phyloP scores from a whole-genome alignment of 2,329 filamentous ascomycete species.

The Byssoonygena ceratinophila region DNA sequence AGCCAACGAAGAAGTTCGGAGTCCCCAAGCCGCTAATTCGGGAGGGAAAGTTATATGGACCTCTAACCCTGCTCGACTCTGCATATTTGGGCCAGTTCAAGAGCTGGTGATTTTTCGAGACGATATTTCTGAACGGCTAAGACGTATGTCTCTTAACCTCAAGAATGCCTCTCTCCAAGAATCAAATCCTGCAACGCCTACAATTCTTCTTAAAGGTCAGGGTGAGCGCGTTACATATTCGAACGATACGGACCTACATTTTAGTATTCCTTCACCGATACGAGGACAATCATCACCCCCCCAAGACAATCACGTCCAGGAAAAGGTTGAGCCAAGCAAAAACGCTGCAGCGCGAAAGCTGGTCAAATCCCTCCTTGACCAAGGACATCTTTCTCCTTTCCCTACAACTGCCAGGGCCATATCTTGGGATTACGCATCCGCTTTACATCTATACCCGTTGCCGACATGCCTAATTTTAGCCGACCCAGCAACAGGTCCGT shows the following conservation, averaged over 20 bases:
- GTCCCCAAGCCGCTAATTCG: constrained; percentile 27
- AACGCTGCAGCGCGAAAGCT: constrained; percentile 56
- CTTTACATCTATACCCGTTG: constrained; percentile 74
- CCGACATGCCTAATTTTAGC: constrained; percentile 74
- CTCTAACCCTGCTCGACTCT: constrained; percentile 71
- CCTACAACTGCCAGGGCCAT: constrained; percentile 67
- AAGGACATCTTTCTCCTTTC: constrained; percentile 82
- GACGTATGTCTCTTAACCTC: constrained; percentile 55
- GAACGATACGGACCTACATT: neutral
- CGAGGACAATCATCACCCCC: neutral
- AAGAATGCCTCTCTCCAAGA: neutral
- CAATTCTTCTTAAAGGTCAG: neutral
- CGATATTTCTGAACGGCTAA: constrained; percentile 68
- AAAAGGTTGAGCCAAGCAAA: constrained; percentile 12
- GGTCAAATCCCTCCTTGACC: constrained; percentile 83
- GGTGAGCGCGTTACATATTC: neutral
- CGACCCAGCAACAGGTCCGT: constrained; percentile 70
- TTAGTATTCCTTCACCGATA: neutral
- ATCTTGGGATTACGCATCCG: constrained; percentile 74
- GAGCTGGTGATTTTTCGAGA: constrained; percentile 83
- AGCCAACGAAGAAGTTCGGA: constrained; percentile 52
- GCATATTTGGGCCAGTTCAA: constrained; percentile 75
- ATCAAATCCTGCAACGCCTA: neutral
- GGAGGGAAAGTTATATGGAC: constrained; percentile 75
- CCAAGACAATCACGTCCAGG: neutral